Base-by-base conservation (phyloP, 257 asterid species). In the Buddleja alternifolia region DNA sequence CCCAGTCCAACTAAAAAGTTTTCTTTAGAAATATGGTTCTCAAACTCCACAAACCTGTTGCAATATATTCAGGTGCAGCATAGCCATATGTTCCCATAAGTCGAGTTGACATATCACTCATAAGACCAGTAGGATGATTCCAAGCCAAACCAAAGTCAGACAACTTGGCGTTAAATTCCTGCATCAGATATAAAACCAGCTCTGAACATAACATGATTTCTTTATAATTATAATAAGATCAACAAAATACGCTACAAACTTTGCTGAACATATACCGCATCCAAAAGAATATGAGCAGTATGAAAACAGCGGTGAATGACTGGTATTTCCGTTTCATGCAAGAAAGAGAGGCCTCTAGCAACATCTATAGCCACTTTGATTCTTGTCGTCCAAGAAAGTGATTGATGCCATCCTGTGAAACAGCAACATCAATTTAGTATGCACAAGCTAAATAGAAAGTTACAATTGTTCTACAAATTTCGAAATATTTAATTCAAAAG, bases 151-250 rank as follows among this genome's bases (percentile, higher is more conserved):
- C 84, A 23, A 82, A 80, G 72, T 75, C 85, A 0, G 84, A 80
- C 55, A 80, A 69, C 67, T 85, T 82, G 72, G 86, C 77, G 15
- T 78, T 85, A 45, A 80, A 85, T 29, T 82, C 88, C 90, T 85
- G 84, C 53, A 71, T 6, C 15, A 7, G 12, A 68, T 3, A 17
- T 1, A 12, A 12, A 25, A 60, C n/a, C 57, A n/a, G n/a, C n/a
- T 10, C 8, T 19, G 1, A 20, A 42, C 21, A 42, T 1, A 0
- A 40, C 54, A 36, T 42, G 32, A n/a, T 42, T 12, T 37, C 9
- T 9, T n/a, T 25, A 37, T 34, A 1, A 16, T 29, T 6, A 57
- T 7, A 55, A 60, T 2, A 39, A 45, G 25, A 39, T 24, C 39
- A 45, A 17, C 1, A 70, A 16, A 20, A 46, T 19, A 45, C 25